Evolutionary conservation across 208 protist species (phyloP), one percentile per base, ranked within the genome.

Genomic region (Leishmania tarentolae): DNA sequence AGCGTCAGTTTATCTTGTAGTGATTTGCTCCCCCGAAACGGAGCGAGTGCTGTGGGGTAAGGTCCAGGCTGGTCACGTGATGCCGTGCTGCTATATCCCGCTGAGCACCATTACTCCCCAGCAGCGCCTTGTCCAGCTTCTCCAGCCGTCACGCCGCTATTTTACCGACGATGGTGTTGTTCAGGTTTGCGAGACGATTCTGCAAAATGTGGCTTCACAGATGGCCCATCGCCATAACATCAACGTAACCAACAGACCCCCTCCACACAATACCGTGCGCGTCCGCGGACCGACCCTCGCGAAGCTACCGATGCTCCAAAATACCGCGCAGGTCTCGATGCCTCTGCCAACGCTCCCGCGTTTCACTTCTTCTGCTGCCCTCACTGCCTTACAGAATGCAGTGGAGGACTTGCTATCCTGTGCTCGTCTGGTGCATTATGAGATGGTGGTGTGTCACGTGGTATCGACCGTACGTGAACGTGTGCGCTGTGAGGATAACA

Each of bases 41-140:
- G 80, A 87, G 74, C 31, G 82, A 0, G 57, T 82, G 57, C 80
- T 84, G 66, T 87, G 87, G 87, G 42, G 75, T 11, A 59, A 63
- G 47, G 35, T n/a, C 53, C 1, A 65, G 21, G 37, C 40, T 0
- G 50, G 24, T 17, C 59, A 75, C 35, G 53, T 59, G 61, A 59
- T 61, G 24, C 78, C 74, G 28, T 86, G 82, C 78, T 86, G 82
- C 82, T 82, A 76, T 47, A 47, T 82, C 40, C 40, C 82, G 24
- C 56, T 86, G 42, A 68, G 61, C 40, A 71, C 74, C 8, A 57
- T 63, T 44, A 86, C 78, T 0, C 78, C 82, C 15, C 82, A 82
- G 78, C 63, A 78, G 71, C 77, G 77, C 31, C 82, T 86, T 9
- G 28, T 81, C 28, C 74, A 82, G 61, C 82, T 86, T 44, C 82